phyloP scores from a whole-genome alignment of 1,139 yeast species.

The Saccharomyces hybrid region DNA sequence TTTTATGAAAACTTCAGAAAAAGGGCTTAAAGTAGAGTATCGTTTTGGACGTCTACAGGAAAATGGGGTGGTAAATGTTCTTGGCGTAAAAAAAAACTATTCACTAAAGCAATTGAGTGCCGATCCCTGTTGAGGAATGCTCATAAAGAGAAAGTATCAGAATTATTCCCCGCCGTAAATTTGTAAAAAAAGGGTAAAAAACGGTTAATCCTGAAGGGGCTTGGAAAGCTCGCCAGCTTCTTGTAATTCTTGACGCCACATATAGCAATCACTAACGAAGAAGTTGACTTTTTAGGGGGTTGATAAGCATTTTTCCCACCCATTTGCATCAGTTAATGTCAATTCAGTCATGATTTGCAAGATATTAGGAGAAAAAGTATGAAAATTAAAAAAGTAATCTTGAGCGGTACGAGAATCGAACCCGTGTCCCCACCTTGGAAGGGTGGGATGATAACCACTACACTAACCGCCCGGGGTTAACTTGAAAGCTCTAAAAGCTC shows the following conservation, averaged over 20 bases:
- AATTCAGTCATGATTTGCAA: too few species aligned
- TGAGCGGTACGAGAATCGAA: conserved; percentile 35
- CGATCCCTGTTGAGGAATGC: neutral
- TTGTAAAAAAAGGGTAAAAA: neutral
- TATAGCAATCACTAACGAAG: too few species aligned
- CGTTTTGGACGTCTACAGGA: neutral
- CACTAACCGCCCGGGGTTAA: conserved; percentile 31
- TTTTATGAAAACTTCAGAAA: neutral
- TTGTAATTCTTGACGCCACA: too few species aligned
- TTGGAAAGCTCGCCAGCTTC: neutral
- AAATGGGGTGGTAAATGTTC: neutral
- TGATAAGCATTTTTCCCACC: too few species aligned
- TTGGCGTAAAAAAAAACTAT: neutral
- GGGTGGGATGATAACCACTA: conserved; percentile 34
- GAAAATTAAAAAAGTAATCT: conserved; percentile 6
- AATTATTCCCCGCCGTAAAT: neutral
- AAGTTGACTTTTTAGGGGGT: too few species aligned
- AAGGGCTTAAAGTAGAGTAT: neutral
- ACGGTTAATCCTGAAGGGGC: neutral
- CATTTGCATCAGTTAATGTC: too few species aligned
- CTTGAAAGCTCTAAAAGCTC: neutral
- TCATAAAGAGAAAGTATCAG: neutral
- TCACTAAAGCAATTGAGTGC: neutral
- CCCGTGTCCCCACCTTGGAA: conserved; percentile 35
- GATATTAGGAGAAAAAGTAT: too few species aligned